phyloP scores from a whole-genome alignment of 2,329 filamentous ascomycete species.

The Helicocarpus griseus region DNA sequence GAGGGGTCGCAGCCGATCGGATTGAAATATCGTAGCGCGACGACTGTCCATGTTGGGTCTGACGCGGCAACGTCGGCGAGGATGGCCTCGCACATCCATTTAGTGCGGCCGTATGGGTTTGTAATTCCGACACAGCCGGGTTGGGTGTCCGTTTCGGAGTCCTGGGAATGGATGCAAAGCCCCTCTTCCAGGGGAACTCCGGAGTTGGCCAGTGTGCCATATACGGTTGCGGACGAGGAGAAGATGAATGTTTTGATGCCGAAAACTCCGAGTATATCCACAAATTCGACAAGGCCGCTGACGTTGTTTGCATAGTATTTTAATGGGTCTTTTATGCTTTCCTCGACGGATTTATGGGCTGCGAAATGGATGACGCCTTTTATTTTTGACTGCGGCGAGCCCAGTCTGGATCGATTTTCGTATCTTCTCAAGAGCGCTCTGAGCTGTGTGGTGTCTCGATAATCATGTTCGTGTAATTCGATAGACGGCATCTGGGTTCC shows the following conservation, averaged over 20 bases:
- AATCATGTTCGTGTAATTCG: conserved; percentile 41
- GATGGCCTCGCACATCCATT: conserved; percentile 60
- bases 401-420: conserved; percentile 23
- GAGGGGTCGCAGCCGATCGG: conserved; percentile 57
- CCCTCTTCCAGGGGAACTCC: conserved; percentile 48
- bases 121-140: conserved; percentile 49
- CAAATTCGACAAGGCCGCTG: conserved; percentile 51
- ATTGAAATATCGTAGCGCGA: conserved; percentile 58
- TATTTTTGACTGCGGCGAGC: conserved; percentile 40
- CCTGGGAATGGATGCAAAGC: conserved; percentile 43
- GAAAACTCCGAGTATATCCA: conserved; percentile 47
- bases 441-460: conserved; percentile 36
- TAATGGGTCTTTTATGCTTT: conserved; percentile 51
- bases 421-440: conserved; percentile 36
- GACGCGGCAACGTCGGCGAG: conserved; percentile 52
- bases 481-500: conserved; percentile 35
- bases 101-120: conserved; percentile 56
- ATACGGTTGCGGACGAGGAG: conserved; percentile 58
- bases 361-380: conserved; percentile 60
- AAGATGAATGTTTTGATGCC: conserved; percentile 59
- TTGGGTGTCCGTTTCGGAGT: conserved; percentile 32
- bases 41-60: conserved; percentile 53
- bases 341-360: conserved; percentile 56
- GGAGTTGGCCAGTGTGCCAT: conserved; percentile 45
- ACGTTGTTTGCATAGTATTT: conserved; percentile 62